phyloP scores from a whole-genome alignment of 371 early-diverging fungal species.

The Saksenaea vasiformis region DNA sequence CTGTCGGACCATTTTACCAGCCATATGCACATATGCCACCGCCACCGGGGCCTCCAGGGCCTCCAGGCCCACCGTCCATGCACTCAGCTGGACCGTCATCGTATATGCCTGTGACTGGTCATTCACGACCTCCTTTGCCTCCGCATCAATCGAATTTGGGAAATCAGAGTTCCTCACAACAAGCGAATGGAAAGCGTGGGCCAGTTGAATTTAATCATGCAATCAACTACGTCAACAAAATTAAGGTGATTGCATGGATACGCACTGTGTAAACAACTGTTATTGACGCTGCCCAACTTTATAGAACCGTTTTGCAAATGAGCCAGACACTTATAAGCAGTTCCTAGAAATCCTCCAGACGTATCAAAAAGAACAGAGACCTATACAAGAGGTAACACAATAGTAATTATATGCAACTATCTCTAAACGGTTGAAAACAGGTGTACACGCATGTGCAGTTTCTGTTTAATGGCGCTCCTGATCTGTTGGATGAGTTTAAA shows the following conservation, averaged over 20 bases:
- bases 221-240: conserved; percentile 95
- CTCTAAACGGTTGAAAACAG: conserved; percentile 21
- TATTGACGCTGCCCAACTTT: not conserved
- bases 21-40: conserved; percentile 15
- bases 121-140: conserved; percentile 6
- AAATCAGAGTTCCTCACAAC: conserved; percentile 17
- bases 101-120: not conserved
- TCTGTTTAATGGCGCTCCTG: conserved; percentile 82
- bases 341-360: conserved; percentile 95
- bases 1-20: not conserved
- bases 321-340: conserved; percentile 92
- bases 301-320: conserved; percentile 80
- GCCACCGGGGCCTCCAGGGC: conserved; percentile 26
- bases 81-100: conserved; percentile 4
- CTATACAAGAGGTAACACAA: conserved; percentile 77
- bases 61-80: conserved; percentile 20
- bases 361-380: conserved; percentile 89
- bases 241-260: conserved; percentile 61
- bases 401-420: not conserved
- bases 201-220: conserved; percentile 93
- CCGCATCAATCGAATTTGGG: conserved; percentile 4
- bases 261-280: not conserved
- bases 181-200: conserved; percentile 23
- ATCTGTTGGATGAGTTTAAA: conserved; percentile 94
- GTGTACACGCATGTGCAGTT: conserved; percentile 90